Percentiles rank a stretch among this genome's conserved stretches.
These are phyloP conservation scores for Bromus sterilis DNA, from an alignment of 176 grass and related monocot genomes.

Conservation along the genomic window DNA sequence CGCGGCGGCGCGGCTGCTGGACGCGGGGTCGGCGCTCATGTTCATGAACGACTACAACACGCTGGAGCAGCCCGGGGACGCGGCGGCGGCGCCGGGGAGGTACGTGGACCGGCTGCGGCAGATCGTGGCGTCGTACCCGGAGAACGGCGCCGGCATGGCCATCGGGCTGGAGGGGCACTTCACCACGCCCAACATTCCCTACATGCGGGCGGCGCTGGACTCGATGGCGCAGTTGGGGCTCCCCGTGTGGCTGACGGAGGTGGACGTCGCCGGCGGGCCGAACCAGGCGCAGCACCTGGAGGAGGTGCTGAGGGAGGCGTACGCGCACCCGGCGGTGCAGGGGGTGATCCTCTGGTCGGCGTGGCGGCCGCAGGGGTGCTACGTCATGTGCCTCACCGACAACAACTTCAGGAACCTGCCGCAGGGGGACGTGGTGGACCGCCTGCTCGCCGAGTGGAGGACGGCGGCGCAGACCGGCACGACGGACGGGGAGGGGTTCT, in stretches of 20 bases:
- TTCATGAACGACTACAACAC: slow-evolving; percentile 95
- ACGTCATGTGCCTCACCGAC: slow-evolving; percentile 84
- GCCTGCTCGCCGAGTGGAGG: slow-evolving; percentile 59
- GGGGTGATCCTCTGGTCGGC: slow-evolving; percentile 74
- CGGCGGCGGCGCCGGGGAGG: slow-evolving; percentile 33
- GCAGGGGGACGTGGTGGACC: slow-evolving; percentile 63
- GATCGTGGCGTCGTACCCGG: slow-evolving; percentile 20
- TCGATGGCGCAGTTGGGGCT: slow-evolving; percentile 34
- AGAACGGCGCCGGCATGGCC: slow-evolving; percentile 43
- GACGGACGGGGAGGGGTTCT: slow-evolving; percentile 45
- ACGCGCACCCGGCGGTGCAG: slow-evolving; percentile 74
- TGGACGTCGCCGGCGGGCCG: slow-evolving; percentile 43
- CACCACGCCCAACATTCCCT: slow-evolving; percentile 56
- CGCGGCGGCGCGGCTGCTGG: slow-evolving; percentile 43
- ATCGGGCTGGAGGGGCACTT: slow-evolving; percentile 86
- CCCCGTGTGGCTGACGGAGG: slow-evolving; percentile 94
- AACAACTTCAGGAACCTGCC: slow-evolving; percentile 67
- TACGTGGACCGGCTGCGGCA: slow-evolving; percentile 50
- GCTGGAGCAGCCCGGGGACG: slow-evolving; percentile 66
- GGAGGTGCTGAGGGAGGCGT: slow-evolving; percentile 66
- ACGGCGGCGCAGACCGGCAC: slow-evolving; percentile 19
- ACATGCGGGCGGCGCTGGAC: slow-evolving; percentile 66
- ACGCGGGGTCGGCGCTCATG: slow-evolving; percentile 40
- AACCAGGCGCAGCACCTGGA: slow-evolving; percentile 54
- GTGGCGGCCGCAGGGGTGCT: slow-evolving; percentile 52